Percentiles rank a stretch among this genome's conserved stretches.
These are phyloP conservation scores for Rhodotorula sp. DNA, from an alignment of 1,284 basidiomycete species.

Conservation along the genomic window DNA sequence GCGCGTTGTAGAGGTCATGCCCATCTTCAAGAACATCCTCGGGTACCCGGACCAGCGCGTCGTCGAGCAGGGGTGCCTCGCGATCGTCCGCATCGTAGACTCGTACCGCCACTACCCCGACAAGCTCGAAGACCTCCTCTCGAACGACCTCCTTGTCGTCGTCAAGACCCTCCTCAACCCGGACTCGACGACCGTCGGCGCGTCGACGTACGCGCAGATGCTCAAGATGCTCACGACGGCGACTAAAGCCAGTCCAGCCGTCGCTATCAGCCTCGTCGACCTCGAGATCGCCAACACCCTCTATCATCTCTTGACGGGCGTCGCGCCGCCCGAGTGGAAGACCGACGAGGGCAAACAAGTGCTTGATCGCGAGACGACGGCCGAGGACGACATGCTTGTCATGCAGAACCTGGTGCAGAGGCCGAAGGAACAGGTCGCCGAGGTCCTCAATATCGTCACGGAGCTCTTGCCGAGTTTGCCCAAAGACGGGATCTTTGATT, in stretches of 20 bases:
- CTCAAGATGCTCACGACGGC: constrained; percentile 80
- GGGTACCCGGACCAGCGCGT: constrained; percentile 87
- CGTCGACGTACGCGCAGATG: constrained; percentile 83
- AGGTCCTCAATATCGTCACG: constrained; percentile 77
- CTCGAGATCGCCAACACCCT: constrained; percentile 85
- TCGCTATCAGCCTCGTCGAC: constrained; percentile 77
- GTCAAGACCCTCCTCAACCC: constrained; percentile 81
- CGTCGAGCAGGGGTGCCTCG: constrained; percentile 88
- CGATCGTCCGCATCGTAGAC: constrained; percentile 87
- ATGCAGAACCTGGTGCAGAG: constrained; percentile 95
- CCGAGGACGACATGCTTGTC: constrained; percentile 76
- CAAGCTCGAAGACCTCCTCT: constrained; percentile 79
- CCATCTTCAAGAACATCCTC: constrained; percentile 85
- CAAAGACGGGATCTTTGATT: constrained; percentile 44
- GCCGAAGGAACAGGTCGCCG: constrained; percentile 94
- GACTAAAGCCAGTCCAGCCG: constrained; percentile 78
- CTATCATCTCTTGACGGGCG: constrained; percentile 89
- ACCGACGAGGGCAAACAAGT: constrained; percentile 37
- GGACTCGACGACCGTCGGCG: constrained; percentile 75
- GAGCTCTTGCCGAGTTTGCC: constrained; percentile 88
- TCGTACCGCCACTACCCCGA: constrained; percentile 76
- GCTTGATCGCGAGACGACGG: constrained; percentile 39
- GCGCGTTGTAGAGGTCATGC: constrained; percentile 84
- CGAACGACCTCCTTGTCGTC: constrained; percentile 74
- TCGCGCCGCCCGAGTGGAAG: constrained; percentile 61